Conservation (phyloP, 805 yeast genomes). For the Ogataea siamensis region DNA sequence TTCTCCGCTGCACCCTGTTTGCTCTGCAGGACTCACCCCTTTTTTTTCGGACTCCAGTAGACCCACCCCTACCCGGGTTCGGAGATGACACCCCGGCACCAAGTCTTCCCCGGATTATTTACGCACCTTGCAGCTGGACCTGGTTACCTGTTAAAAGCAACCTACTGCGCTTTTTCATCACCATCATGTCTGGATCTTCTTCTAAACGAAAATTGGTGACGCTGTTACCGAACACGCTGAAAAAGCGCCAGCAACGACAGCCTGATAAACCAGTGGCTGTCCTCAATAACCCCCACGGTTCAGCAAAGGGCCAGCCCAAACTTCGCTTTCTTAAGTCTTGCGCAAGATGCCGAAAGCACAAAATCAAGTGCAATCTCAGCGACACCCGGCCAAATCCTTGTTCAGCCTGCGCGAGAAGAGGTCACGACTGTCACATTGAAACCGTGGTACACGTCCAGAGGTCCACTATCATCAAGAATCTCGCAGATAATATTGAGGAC, state of each 20-base stretch:
- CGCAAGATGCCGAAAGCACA: constrained; percentile 61
- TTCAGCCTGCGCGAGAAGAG: constrained; percentile 51
- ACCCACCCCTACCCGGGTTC: constrained; percentile 12
- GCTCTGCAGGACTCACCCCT: constrained; percentile 1
- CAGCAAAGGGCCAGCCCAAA: constrained; percentile 29
- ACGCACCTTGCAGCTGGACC: constrained; percentile 5
- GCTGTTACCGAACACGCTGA: constrained; percentile 25
- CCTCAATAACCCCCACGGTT: constrained; percentile 23
- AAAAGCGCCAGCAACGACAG: constrained; percentile 13
- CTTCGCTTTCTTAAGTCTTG: constrained; percentile 56
- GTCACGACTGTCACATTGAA: constrained; percentile 53
- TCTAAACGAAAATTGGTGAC: constrained; percentile 30
- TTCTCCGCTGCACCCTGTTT: not conserved
- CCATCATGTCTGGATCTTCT: constrained; percentile 8
- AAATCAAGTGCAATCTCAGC: constrained; percentile 62
- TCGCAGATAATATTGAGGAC: constrained; percentile 33
- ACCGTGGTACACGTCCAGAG: constrained; percentile 53
- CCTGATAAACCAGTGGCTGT: constrained; percentile 21
- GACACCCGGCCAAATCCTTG: constrained; percentile 55
- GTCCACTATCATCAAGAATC: constrained; percentile 38
- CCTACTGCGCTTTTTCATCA: constrained; percentile 2
- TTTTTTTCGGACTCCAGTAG: not conserved
- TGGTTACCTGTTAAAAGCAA: constrained; percentile 4
- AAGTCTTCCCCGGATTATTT: constrained; percentile 11
- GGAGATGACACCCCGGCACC: constrained; percentile 14